Evolutionary conservation across 2,329 filamentous ascomycete genomes (phyloP), one percentile per base, ranked within the genome.

Genomic region (Mollisia scopiformis): DNA sequence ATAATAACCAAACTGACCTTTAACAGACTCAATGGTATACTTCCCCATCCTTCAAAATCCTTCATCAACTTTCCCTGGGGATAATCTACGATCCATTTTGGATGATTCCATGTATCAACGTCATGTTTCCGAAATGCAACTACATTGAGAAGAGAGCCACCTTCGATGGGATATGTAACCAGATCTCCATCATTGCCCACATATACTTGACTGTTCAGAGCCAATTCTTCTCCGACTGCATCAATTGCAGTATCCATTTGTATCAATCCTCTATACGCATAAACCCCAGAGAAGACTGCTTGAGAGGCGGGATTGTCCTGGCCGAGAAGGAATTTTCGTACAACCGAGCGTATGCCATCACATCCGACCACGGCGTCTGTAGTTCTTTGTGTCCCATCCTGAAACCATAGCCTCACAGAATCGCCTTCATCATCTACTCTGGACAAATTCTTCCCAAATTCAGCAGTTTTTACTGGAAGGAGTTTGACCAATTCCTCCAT

Each of bases 361-460:
- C 84, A 86, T 8, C 83, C 86, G 51, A 88, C 75, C 0, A 85
- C 80, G 2, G 77, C 75, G 59, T 74, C 75, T 35, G 80, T 78
- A 25, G 73, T 65, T 1, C 73, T 78, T 0, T 65, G 69, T 0
- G 72, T 76, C 1, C 78, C 78, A 66, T 83, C 80, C 2, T 70
- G 65, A 60, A 83, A 80, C 2, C 64, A 63, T 49, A 60, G 23
- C 33, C 46, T 47, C n/a, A 59, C 57, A 3, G 28, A 27, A 21
- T 46, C n/a, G 8, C 37, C 30, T 5, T 39, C 27, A 3, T 55
- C 50, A 14, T 59, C 37, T 23, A 55, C 19, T 16, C 31, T 30
- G 3, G 28, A 21, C 23, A 59, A 39, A 5, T 39, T 37, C 41
- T 59, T 59, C 7, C 51, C 51, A 31, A 59, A 59, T 6, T 37